Conservation (phyloP, 78 protist genomes). For the Chrysochromulina tobinii region DNA sequence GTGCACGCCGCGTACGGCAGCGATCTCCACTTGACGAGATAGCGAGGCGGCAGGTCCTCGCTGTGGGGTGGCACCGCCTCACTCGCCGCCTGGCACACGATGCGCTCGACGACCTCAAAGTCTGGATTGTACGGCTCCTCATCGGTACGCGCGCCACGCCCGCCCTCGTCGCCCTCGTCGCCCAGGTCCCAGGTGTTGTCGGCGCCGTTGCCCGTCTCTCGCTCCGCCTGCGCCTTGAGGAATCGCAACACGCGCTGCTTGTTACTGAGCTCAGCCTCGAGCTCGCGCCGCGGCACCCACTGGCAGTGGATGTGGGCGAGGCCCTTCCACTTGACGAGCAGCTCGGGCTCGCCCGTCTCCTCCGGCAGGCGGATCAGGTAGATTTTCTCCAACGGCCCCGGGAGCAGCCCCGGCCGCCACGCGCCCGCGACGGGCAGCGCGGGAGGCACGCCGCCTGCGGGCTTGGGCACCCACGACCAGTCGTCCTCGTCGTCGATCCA, state of each 20-base stretch:
- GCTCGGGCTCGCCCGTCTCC: neutral
- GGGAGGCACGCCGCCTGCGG: too few relatives aligned
- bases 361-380: neutral
- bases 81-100: neutral
- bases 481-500: constrained; percentile 2
- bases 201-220: too few relatives aligned
- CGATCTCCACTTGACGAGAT: neutral
- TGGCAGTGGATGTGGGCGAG: neutral
- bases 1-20: neutral
- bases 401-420: neutral
- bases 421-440: neutral
- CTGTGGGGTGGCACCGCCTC: too few relatives aligned
- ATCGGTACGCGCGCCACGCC: neutral
- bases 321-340: constrained; percentile 37
- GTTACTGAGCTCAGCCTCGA: neutral
- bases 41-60: neutral
- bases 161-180: neutral
- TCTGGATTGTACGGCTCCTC: neutral
- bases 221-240: neutral
- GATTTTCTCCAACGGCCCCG: constrained; percentile 2
- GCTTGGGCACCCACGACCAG: neutral
- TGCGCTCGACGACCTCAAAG: neutral
- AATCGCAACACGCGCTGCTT: neutral
- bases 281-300: neutral
- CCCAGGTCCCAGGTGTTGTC: neutral